Evolutionary conservation across 148 eudicot genomes (phyloP), one percentile per base, ranked within the genome.

Genomic region (Polygonum aviculare): DNA sequence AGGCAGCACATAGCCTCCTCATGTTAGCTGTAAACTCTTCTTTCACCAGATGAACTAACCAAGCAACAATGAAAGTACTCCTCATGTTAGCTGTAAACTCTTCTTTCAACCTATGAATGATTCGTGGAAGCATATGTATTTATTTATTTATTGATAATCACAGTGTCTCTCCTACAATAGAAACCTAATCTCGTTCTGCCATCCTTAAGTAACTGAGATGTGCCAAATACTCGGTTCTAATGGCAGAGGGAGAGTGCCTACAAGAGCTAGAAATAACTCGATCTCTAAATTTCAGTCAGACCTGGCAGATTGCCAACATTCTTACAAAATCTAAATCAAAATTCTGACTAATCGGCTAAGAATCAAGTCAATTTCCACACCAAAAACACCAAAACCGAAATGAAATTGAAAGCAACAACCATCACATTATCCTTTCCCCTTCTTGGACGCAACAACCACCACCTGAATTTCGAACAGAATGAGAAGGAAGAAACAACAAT

Each of bases 371-470:
- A 65, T 36, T 18, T 67, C 21, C 9, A 14, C 19, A 67, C 36
- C 7, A 12, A 6, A 62, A 12, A 44, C 36, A 12, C 41, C 36
- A 67, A 67, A 5, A 19, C 44, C 19, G 22, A 57, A 57, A 57
- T 12, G 7, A 65, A 54, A 67, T 36, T 15, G 72, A n/a, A 67
- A 67, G 38, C 45, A 35, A 22, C 45, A 36, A 2, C 72, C 19
- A 67, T 67, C 72, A 1, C 21, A 6, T 60, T 60, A 3, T 36
- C 2, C 38, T 65, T 44, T 7, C 8, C 47, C 47, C 1, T 35
- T 35, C 72, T 36, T 67, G 19, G 38, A 67, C 44, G 45, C 72
- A 67, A 38, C 45, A 67, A 33, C 16, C 69, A 67, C 72, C 72
- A 15, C 16, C 72, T 11, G 21, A 67, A 35, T 36, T 67, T 36